Percentiles rank a stretch among this genome's conserved stretches.
Conservation (phyloP, 495 filamentous ascomycete species). For the Xylaria palmicola region DNA sequence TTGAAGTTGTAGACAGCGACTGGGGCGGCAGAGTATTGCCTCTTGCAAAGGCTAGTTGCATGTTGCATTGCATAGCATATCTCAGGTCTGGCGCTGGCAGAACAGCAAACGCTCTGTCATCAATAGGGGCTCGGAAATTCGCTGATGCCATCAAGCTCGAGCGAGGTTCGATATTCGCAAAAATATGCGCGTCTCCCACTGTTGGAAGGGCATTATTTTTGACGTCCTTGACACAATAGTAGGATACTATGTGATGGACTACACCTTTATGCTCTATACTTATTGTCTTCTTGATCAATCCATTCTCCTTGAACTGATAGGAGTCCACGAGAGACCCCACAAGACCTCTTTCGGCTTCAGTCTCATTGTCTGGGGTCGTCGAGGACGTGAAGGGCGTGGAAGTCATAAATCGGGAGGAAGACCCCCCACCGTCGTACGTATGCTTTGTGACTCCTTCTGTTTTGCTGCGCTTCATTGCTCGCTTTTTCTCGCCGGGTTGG, state of each 20-base stretch:
- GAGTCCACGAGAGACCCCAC: conserved; percentile 83
- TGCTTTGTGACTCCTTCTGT: conserved; percentile 21
- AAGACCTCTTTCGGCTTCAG: conserved; percentile 58
- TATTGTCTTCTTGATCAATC: conserved; percentile 90
- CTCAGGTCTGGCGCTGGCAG: too few relatives aligned
- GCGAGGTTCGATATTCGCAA: conserved; percentile 46
- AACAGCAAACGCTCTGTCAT: conserved; percentile 40
- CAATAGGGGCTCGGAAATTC: conserved; percentile 69
- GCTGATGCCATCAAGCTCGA: too few relatives aligned
- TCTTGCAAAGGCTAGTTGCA: not conserved
- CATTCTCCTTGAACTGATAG: conserved; percentile 81
- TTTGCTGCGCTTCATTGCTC: conserved; percentile 70
- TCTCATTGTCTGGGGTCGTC: too few relatives aligned
- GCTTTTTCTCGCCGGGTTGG: conserved; percentile 85
- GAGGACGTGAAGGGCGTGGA: too few relatives aligned
- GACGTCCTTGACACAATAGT: conserved; percentile 80
- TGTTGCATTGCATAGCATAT: not conserved
- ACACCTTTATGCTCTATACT: conserved; percentile 68
- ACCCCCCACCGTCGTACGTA: too few relatives aligned
- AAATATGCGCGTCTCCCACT: too few relatives aligned
- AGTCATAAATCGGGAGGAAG: too few relatives aligned
- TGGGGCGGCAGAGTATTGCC: not conserved
- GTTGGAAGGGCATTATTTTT: conserved; percentile 53
- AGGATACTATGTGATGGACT: conserved; percentile 81
- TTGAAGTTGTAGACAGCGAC: not conserved